Evolutionary conservation across 441 rosid species (phyloP).

Genomic region (Populus tomentosa): DNA sequence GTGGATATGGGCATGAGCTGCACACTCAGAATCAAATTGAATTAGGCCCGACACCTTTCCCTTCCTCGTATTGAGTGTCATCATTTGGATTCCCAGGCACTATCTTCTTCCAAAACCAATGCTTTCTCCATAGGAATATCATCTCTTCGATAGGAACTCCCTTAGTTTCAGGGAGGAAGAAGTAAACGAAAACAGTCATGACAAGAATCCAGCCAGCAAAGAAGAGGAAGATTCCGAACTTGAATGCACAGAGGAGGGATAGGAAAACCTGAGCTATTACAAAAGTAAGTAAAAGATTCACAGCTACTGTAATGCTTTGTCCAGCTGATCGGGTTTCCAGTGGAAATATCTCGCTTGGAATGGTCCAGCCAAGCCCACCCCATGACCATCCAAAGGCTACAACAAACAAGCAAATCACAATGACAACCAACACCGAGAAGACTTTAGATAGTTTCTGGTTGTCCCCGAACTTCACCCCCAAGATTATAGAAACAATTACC

Average conservation of each 20-base stretch:
- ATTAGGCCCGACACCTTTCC: neutral
- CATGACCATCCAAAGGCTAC: constrained; percentile 92
- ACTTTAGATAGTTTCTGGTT: constrained; percentile 55
- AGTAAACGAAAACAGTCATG: constrained; percentile 69
- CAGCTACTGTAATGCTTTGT: constrained; percentile 83
- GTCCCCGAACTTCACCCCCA: constrained; percentile 64
- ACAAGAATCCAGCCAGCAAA: constrained; percentile 67
- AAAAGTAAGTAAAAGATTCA: constrained; percentile 80
- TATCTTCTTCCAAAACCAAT: constrained; percentile 86
- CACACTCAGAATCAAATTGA: too few species aligned
- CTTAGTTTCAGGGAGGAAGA: constrained; percentile 79
- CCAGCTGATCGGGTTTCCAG: constrained; percentile 84
- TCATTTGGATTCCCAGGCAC: constrained; percentile 33
- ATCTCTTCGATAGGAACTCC: constrained; percentile 93
- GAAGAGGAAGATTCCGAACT: constrained; percentile 83
- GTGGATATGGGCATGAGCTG: too few species aligned
- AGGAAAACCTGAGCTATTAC: constrained; percentile 69
- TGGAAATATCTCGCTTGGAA: constrained; percentile 88
- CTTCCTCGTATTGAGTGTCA: constrained; percentile 13
- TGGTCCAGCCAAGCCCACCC: constrained; percentile 93
- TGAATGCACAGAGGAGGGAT: constrained; percentile 62
- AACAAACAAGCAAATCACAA: constrained; percentile 71
- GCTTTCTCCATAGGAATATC: constrained; percentile 74
- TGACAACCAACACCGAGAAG: constrained; percentile 55
- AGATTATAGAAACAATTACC: constrained; percentile 59